Conservation (phyloP, 306 rosid species). For the apple (Malus domestica) region DNA sequence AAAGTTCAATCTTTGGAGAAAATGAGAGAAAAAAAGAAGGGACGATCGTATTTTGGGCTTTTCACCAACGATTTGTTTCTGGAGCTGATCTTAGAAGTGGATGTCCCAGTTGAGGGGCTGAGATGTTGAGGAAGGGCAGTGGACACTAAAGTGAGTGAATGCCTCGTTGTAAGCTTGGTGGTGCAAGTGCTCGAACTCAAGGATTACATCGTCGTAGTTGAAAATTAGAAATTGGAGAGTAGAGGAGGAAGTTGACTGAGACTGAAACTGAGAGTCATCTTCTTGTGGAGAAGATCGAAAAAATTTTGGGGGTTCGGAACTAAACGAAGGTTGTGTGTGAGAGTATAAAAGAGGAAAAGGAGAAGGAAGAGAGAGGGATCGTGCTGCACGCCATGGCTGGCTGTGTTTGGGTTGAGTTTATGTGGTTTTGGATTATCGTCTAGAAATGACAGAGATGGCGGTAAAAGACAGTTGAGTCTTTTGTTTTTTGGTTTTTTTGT, state of each 20-base stretch:
- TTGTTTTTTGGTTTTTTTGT: too few relatives aligned
- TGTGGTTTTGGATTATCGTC: too few relatives aligned
- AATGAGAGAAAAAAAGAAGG: neutral
- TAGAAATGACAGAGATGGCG: too few relatives aligned
- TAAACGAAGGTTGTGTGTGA: conserved; percentile 16
- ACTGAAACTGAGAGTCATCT: conserved; percentile 37
- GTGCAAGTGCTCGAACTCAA: conserved; percentile 91
- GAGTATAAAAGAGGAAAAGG: neutral
- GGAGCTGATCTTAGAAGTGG: conserved; percentile 76
- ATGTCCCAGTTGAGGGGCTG: conserved; percentile 66
- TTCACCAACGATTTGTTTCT: conserved; percentile 89
- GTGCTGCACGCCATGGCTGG: conserved; percentile 44
- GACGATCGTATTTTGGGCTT: conserved; percentile 99
- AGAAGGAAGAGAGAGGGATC: conserved; percentile 8
- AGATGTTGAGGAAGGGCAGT: conserved; percentile 46
- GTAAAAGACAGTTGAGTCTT: too few relatives aligned
- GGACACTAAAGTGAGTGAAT: conserved; percentile 58
- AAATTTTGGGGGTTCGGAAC: conserved; percentile 2
- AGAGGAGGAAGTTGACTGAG: conserved; percentile 35
- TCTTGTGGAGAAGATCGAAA: conserved; percentile 1
- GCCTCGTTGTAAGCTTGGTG: conserved; percentile 94
- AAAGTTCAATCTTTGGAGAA: neutral
- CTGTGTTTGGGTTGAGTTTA: neutral
- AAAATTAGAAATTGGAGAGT: conserved; percentile 63
- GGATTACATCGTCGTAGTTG: conserved; percentile 93